These are phyloP conservation scores for Cubamyces sp. DNA, from an alignment of 768 basidiomycete species.

Conservation along the genomic window DNA sequence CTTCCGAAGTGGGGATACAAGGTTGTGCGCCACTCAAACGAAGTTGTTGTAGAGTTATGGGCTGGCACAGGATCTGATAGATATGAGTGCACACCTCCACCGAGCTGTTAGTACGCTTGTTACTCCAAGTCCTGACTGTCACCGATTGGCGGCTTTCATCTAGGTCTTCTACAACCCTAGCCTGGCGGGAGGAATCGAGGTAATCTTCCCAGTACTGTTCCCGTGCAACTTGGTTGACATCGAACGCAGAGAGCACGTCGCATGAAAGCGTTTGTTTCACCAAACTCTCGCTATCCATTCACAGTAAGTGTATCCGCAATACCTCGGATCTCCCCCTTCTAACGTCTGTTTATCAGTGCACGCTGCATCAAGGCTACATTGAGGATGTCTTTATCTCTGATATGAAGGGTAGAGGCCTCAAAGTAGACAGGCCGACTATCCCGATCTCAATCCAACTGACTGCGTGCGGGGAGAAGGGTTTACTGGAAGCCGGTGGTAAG, in stretches of 20 bases:
- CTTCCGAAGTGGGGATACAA: no score
- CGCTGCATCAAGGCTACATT: conserved; percentile 67
- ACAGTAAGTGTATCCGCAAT: conserved; percentile 45
- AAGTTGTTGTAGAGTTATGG: conserved; percentile 66
- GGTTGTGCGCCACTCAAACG: neutral
- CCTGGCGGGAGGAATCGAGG: conserved; percentile 64
- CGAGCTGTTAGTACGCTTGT: conserved; percentile 53
- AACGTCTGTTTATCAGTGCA: conserved; percentile 41
- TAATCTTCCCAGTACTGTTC: conserved; percentile 25
- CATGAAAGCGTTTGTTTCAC: conserved; percentile 62
- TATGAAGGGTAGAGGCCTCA: conserved; percentile 49
- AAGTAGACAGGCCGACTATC: conserved; percentile 54
- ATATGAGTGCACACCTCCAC: conserved; percentile 72
- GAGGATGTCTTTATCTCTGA: conserved; percentile 63
- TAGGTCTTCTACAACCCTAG: conserved; percentile 81
- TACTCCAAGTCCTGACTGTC: no score
- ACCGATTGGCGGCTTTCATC: neutral
- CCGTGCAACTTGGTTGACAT: no score
- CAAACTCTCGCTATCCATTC: conserved; percentile 74
- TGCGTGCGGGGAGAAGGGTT: no score
- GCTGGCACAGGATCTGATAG: conserved; percentile 63
- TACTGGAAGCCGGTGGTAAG: conserved; percentile 37
- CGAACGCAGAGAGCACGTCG: conserved; percentile 57
- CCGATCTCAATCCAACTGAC: conserved; percentile 41
- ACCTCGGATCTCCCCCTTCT: no score